Base-by-base conservation (phyloP, 177 flowering plant species). In the Vitis hybrid region DNA sequence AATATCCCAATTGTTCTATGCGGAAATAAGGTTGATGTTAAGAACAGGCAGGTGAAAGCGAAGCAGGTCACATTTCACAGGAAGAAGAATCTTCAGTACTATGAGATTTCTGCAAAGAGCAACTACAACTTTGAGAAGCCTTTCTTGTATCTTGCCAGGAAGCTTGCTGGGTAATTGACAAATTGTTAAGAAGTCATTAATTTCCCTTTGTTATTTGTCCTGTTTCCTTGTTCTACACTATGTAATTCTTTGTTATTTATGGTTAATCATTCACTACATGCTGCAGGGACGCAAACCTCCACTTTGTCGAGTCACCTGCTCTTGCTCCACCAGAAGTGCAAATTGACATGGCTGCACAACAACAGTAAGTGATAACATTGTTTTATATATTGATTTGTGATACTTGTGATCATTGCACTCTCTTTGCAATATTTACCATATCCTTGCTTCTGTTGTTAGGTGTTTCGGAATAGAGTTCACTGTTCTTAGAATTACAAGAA, bases 21-120 rank as follows among this genome's bases (percentile, higher is more conserved):
- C 21, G 68, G 68, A 13, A 54, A 55, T 68, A 75, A 75, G 62
- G 78, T 75, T 62, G 78, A 67, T 63, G 79, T 76, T 35, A 76
- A 76, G 68, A 76, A 76, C 64, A 76, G 75, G 69, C 75, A 76
- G 60, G 79, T 76, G 24, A 76, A 71, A 55, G 79, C 75, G 6
- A 76, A 72, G 75, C 79, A 76, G 50, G 75, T 76, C 18, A 72
- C 72, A 4, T 72, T 72, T 61, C 75, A 72, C 70, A 63, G 72
- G 69, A 64, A 68, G 60, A 75, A 75, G 64, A 71, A 71, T 60
- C 64, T 75, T 6, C 64, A 65, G 64, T 65, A 72, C 64, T 72
- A 48, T 65, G 74, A 72, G 27, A 72, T 72, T 4, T 72, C 69
- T 3, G 74, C 69, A 14, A 65, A 65, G 64, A 65, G 70, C 11